Conservation (phyloP, 495 filamentous ascomycete species). For the Friedmanniomyces simplex region DNA sequence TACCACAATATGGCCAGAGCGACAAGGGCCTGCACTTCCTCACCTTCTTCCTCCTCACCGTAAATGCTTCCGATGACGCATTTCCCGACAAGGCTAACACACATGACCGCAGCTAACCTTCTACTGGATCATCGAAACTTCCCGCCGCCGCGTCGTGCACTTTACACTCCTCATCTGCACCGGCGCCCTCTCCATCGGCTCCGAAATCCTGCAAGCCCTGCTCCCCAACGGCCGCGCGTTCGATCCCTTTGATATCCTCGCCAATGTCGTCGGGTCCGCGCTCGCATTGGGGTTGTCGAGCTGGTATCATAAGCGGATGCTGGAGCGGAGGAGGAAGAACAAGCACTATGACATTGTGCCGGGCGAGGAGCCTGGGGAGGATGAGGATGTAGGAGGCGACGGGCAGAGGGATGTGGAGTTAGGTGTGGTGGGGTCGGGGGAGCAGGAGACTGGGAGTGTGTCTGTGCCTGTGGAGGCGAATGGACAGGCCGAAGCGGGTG, state of each 20-base stretch:
- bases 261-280: slow-evolving; percentile 74
- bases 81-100: background rate
- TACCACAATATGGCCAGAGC: slow-evolving; percentile 41
- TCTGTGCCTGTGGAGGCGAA: slow-evolving; percentile 13
- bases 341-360: slow-evolving; percentile 59
- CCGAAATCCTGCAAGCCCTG: slow-evolving; percentile 72
- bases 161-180: slow-evolving; percentile 77
- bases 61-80: slow-evolving; percentile 13
- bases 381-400: slow-evolving; percentile 38
- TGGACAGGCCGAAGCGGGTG: slow-evolving; percentile 28
- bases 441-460: slow-evolving; percentile 18
- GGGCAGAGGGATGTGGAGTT: slow-evolving; percentile 35
- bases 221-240: slow-evolving; percentile 67
- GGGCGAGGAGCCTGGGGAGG: slow-evolving; percentile 32
- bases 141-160: slow-evolving; percentile 71
- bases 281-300: slow-evolving; percentile 60
- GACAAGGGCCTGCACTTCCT: slow-evolving; percentile 86
- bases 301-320: slow-evolving; percentile 92
- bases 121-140: slow-evolving; percentile 95
- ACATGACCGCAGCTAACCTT: slow-evolving; percentile 47
- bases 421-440: slow-evolving; percentile 19
- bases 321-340: slow-evolving; percentile 71
- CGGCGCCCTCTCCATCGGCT: slow-evolving; percentile 61
- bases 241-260: slow-evolving; percentile 74
- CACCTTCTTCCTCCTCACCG: slow-evolving; percentile 80